Conservation (phyloP, 2,329 filamentous ascomycete species). For the Basipetospora sp. region DNA sequence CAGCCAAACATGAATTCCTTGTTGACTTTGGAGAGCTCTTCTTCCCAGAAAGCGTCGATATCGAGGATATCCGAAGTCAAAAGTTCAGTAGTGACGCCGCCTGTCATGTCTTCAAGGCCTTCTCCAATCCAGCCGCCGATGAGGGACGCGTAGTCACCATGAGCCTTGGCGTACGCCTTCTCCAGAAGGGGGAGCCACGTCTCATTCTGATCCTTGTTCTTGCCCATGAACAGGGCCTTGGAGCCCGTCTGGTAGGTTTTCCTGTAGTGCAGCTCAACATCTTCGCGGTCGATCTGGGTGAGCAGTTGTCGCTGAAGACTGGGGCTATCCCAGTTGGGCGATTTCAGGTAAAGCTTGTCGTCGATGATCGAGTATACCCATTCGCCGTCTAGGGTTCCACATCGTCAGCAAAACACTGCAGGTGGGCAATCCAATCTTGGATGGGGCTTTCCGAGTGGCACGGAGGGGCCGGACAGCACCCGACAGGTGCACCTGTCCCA, state of each 20-base stretch:
- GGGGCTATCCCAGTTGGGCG: constrained; percentile 67
- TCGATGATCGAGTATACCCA: constrained; percentile 88
- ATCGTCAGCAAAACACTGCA: neutral
- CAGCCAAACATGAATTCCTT: constrained; percentile 59
- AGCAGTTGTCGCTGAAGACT: constrained; percentile 60
- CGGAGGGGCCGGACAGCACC: too few relatives aligned
- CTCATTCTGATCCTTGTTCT: constrained; percentile 61
- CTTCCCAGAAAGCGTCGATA: constrained; percentile 51
- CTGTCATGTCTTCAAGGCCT: constrained; percentile 41
- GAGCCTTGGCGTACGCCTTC: constrained; percentile 73
- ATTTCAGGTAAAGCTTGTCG: constrained; percentile 75
- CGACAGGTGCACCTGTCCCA: too few relatives aligned
- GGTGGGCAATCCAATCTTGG: too few relatives aligned
- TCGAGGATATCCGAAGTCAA: constrained; percentile 56
- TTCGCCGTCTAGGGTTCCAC: constrained; percentile 48
- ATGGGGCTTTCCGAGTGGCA: too few relatives aligned
- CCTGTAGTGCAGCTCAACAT: constrained; percentile 56
- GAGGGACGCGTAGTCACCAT: constrained; percentile 61
- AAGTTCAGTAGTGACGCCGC: constrained; percentile 52
- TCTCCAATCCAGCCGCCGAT: constrained; percentile 56
- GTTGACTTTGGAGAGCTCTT: constrained; percentile 65
- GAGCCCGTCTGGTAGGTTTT: constrained; percentile 61
- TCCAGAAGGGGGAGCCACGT: constrained; percentile 71
- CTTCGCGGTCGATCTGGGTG: constrained; percentile 59
- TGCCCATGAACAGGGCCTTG: constrained; percentile 63